Base-by-base conservation (phyloP, 306 rosid species). In the Quercus alba region DNA sequence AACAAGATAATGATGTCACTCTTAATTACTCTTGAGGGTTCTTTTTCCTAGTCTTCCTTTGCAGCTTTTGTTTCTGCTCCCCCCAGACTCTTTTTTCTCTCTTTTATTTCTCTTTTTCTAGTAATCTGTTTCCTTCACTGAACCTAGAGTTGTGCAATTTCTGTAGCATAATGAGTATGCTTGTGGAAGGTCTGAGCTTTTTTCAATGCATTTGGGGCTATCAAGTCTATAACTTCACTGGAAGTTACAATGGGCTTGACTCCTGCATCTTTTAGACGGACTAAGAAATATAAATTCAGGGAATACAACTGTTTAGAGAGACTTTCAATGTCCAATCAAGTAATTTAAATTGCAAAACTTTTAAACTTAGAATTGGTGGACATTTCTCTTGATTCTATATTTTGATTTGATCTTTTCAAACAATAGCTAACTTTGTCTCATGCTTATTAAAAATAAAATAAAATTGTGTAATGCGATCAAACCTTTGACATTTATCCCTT, bases 1-100 rank as follows among this genome's bases (percentile, higher is more conserved):
- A 38, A 38, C 10, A 38, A 38, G 44, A 90, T 89, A 59, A 23
- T 7, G 5, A 20, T 59, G 23, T 19, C 30, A 59, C 12, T 5
- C 67, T 59, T 11, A 7, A 38, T 21, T 23, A 23, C 31, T 23
- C 23, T 6, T 5, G 25, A 59, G 67, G 33, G 13, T 59, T 59
- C 31, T 10, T 59, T 3, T 59, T 59, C 5, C 15, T 59, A 59
- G 5, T 6, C 44, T 7, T 38, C 44, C 44, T 38, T 38, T 38
- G 44, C 44, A 35, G 44, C 44, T 6, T 6, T 9, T 35, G 44
- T 35, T 35, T 35, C 2, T 35, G 9, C 44, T 6, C 44, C 44
- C 25, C 25, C 25, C 25, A 1, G 1, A 23, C 25, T 23, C 25
- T 23, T 23, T 23, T 23, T 9, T 9, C 9, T 0, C 44, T 35